phyloP scores from a whole-genome alignment of 2,329 filamentous ascomycete genomes.

The Trichoderma sp. region DNA sequence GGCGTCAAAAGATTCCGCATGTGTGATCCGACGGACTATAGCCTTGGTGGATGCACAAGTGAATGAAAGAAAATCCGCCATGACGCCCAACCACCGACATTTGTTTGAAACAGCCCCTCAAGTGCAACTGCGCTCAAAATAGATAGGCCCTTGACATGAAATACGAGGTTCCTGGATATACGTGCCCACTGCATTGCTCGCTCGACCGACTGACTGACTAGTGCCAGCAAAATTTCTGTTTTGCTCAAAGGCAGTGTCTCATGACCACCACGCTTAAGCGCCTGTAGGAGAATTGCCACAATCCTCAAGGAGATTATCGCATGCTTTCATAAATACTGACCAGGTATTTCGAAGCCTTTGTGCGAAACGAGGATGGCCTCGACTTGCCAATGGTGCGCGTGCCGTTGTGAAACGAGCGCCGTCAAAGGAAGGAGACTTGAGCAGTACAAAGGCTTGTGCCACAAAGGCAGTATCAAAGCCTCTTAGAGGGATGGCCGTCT shows the following conservation, averaged over 20 bases:
- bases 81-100: background rate
- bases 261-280: slow-evolving; percentile 13
- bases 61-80: background rate
- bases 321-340: slow-evolving; percentile 45
- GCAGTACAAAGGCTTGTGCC: slow-evolving; percentile 2
- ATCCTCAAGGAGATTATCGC: slow-evolving; percentile 29
- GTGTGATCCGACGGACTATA: background rate
- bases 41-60: background rate
- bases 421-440: slow-evolving; percentile 19
- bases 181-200: slow-evolving; percentile 55
- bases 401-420: background rate
- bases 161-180: slow-evolving; percentile 8
- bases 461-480: slow-evolving; percentile 3
- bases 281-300: slow-evolving; percentile 22
- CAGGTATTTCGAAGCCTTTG: slow-evolving; percentile 46
- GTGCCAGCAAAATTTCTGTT: slow-evolving; percentile 10
- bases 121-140: background rate
- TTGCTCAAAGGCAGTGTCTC: slow-evolving; percentile 12
- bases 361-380: slow-evolving; percentile 56
- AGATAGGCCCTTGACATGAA: background rate
- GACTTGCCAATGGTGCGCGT: slow-evolving; percentile 47
- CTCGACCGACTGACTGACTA: slow-evolving; percentile 31
- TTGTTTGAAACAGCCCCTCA: background rate
- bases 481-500: slow-evolving; percentile 24
- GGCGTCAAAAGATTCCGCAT: background rate